These are phyloP conservation scores for Penicillium vulpinum DNA, from an alignment of 2,329 filamentous ascomycete species.

Conservation along the genomic window DNA sequence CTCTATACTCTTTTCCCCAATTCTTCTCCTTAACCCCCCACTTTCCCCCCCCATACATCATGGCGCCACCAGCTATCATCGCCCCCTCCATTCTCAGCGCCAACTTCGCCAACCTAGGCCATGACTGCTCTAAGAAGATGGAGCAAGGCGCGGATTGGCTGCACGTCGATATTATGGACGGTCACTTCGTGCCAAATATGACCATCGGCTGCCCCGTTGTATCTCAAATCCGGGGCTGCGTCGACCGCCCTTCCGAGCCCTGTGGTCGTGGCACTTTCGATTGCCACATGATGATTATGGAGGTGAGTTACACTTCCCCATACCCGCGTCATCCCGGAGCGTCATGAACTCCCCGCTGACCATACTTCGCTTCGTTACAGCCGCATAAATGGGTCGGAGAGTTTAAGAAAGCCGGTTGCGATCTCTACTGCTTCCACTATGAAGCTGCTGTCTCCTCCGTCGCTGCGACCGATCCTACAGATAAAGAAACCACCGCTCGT, in stretches of 20 bases:
- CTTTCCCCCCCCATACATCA: not conserved
- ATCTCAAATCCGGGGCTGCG: conserved; percentile 85
- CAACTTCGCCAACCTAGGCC: conserved; percentile 86
- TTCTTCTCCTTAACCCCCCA: not conserved
- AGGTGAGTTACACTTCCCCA: conserved; percentile 58
- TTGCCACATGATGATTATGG: conserved; percentile 99
- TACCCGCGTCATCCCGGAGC: not conserved
- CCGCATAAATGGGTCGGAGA: conserved; percentile 98
- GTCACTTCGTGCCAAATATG: conserved; percentile 98
- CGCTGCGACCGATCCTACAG: conserved; percentile 76
- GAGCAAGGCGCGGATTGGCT: conserved; percentile 86
- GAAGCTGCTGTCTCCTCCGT: conserved; percentile 85
- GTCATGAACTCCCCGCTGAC: conserved; percentile 10
- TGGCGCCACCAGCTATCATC: conserved; percentile 91
- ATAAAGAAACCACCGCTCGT: conserved; percentile 62
- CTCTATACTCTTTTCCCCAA: not conserved
- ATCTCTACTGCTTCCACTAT: conserved; percentile 99
- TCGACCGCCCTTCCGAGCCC: conserved; percentile 68
- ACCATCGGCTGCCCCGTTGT: conserved; percentile 96
- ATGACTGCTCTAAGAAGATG: conserved; percentile 84
- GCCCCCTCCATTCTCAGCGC: conserved; percentile 97
- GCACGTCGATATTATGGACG: conserved; percentile 97
- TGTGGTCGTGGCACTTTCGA: conserved; percentile 90
- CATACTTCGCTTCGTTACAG: conserved; percentile 48
- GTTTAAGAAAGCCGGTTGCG: conserved; percentile 89